A percentile compares a stretch with the other conserved stretches of the same genome.
These are phyloP conservation scores for Seiridium unicorne DNA, from an alignment of 2,329 filamentous ascomycete genomes.

Conservation along the genomic window DNA sequence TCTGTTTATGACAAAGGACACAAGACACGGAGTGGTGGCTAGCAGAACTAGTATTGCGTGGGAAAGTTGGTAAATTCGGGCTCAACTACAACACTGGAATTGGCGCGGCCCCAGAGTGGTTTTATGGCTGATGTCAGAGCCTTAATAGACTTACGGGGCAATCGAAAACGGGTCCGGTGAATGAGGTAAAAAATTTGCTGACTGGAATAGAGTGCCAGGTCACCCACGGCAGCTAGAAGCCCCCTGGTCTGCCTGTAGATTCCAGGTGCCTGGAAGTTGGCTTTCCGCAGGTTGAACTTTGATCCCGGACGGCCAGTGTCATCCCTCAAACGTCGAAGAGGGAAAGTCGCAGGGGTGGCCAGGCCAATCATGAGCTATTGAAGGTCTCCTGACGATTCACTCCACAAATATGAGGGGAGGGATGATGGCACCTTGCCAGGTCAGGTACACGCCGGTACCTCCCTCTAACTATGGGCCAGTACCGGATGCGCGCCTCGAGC, in stretches of 20 bases:
- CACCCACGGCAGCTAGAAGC: not conserved
- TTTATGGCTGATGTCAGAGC: slow-evolving; percentile 13
- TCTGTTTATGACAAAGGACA: not conserved
- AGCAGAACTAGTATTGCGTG: not conserved
- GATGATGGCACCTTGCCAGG: not conserved
- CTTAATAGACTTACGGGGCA: not conserved
- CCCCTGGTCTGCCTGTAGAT: not conserved
- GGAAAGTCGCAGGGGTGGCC: slow-evolving; percentile 6
- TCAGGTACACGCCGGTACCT: slow-evolving; percentile 1
- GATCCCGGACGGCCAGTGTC: not conserved
- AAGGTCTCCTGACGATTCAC: not conserved
- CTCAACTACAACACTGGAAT: not conserved
- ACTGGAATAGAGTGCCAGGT: slow-evolving; percentile 1
- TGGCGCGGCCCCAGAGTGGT: not conserved
- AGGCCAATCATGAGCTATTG: slow-evolving; percentile 3
- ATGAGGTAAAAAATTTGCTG: slow-evolving; percentile 6
- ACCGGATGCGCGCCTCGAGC: slow-evolving; percentile 4
- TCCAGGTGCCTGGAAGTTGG: slow-evolving; percentile 2
- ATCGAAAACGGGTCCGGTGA: slow-evolving; percentile 3
- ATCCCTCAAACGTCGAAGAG: slow-evolving; percentile 6
- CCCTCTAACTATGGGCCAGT: not conserved
- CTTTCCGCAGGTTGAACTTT: slow-evolving; percentile 4
- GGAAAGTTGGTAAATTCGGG: not conserved
- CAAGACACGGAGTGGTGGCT: not conserved
- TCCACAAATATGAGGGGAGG: slow-evolving; percentile 1